phyloP scores from a whole-genome alignment of 352 stramenopile species.

The Blastocystis sp. region DNA sequence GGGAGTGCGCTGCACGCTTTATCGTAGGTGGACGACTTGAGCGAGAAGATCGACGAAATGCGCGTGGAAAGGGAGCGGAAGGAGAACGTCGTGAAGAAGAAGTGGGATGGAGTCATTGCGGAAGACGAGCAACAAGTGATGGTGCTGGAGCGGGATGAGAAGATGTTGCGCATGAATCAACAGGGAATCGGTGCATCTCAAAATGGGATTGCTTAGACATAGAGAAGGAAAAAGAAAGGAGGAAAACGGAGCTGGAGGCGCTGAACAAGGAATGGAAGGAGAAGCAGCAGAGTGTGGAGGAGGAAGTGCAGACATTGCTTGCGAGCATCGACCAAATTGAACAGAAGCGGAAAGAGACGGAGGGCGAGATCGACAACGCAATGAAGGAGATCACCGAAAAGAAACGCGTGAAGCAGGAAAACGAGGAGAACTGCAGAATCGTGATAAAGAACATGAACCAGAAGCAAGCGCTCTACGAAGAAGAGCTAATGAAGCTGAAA shows the following conservation, averaged over 20 bases:
- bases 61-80: conserved; percentile 64
- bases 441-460: not conserved
- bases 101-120: conserved; percentile 63
- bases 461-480: not conserved
- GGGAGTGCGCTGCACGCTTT: no score
- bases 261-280: not conserved
- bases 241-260: not conserved
- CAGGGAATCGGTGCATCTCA: not conserved
- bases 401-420: not conserved
- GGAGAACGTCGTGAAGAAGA: conserved; percentile 76
- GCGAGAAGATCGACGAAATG: conserved; percentile 82
- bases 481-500: conserved; percentile 22
- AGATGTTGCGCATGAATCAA: not conserved
- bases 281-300: conserved; percentile 76
- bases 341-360: not conserved
- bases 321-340: not conserved
- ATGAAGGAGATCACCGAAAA: conserved; percentile 76
- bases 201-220: not conserved
- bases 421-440: not conserved
- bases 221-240: not conserved
- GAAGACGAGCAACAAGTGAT: conserved; percentile 27
- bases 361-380: conserved; percentile 72
- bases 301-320: conserved; percentile 73
- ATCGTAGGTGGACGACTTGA: conserved; percentile 80
- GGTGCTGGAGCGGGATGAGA: conserved; percentile 25